Base-by-base conservation (phyloP, 1,284 basidiomycete species). In the Papiliotrema nemorosa region DNA sequence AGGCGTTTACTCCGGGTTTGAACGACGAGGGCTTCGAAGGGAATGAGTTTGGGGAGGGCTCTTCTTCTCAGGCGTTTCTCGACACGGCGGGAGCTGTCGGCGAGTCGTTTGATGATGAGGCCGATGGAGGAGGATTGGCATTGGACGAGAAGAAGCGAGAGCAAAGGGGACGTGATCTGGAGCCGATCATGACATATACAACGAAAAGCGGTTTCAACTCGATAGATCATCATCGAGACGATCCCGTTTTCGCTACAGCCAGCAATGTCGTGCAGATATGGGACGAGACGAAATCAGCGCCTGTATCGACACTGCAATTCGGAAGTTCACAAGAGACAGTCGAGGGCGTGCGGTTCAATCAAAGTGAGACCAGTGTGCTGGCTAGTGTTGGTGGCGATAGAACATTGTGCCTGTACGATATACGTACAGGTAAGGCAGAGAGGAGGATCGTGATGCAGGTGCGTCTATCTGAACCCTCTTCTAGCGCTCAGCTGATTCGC, bases 381-480 rank as follows among this genome's bases (percentile, higher is more conserved):
- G 94, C 92, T 2, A 89, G 88, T 67, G 85, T 94, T 46, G 94
- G 94, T 18, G 89, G 87, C 39, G 94, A 98, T 71, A 82, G 96
- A 45, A 93, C 92, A 24, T 90, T 98, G 73, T 92, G 90, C 2
- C 78, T 99, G 22, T 98, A 98, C 72, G 94, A 99, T 67, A 86
- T 97, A 56, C 83, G 96, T 24, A 96, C 91, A 12, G 91, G 90
- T 40, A 96, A 96, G 74, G 91, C 96, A 1, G 87, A 97, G 69
- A 81, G 91, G 35, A 79, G 91, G 51, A 81, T 96, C 22, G 80
- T 94, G 53, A 94, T 97, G 89, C 84, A 87, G 76, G 86, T 88
- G 53, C 59, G 77, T 74, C 26, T 22, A 20, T 22, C 38, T 3
- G 4, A 12, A 42, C 22, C 14, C 4, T 44, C 27, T 14, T 9